A percentile compares a stretch with the other conserved stretches of the same genome.
These are phyloP conservation scores for Gelatoporia subvermispora DNA, from an alignment of 768 basidiomycete species.

Conservation along the genomic window DNA sequence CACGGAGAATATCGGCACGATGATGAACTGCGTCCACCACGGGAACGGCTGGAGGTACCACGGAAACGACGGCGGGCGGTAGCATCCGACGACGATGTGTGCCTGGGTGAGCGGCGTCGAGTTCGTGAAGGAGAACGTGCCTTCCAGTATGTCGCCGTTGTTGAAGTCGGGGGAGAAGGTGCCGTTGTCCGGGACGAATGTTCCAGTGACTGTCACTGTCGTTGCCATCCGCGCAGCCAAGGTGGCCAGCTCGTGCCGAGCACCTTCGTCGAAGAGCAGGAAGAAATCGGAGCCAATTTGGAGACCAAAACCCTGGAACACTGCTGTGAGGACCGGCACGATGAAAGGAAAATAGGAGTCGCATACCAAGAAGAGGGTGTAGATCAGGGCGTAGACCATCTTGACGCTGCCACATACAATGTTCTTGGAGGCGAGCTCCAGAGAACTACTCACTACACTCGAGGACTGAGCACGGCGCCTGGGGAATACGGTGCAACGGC, in stretches of 20 bases:
- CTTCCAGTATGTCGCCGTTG: conserved; percentile 41
- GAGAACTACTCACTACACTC: conserved; percentile 65
- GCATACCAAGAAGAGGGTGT: conserved; percentile 62
- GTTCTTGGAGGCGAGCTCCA: conserved; percentile 83
- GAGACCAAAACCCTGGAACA: conserved; percentile 59
- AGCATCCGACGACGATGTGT: conserved; percentile 63
- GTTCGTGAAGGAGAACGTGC: conserved; percentile 67
- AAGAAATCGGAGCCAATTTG: conserved; percentile 82
- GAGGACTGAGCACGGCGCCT: not conserved
- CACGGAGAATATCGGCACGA: conserved; percentile 71
- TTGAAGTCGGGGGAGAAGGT: conserved; percentile 36
- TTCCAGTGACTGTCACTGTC: conserved; percentile 54
- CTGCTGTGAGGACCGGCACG: not conserved
- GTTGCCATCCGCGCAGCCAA: conserved; percentile 49
- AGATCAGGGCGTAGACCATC: conserved; percentile 87
- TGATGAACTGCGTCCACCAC: conserved; percentile 67
- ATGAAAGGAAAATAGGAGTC: not conserved
- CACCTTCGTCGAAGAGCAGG: conserved; percentile 59
- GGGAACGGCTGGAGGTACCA: conserved; percentile 87
- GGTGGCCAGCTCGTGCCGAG: conserved; percentile 47
- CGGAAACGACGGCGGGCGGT: conserved; percentile 54
- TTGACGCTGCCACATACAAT: conserved; percentile 81
- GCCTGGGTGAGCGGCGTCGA: conserved; percentile 37
- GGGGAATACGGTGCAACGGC: conserved; percentile 18
- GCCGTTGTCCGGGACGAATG: conserved; percentile 56